Conservation (phyloP, 2,329 filamentous ascomycete species). For the Colletotrichum graminicola region DNA sequence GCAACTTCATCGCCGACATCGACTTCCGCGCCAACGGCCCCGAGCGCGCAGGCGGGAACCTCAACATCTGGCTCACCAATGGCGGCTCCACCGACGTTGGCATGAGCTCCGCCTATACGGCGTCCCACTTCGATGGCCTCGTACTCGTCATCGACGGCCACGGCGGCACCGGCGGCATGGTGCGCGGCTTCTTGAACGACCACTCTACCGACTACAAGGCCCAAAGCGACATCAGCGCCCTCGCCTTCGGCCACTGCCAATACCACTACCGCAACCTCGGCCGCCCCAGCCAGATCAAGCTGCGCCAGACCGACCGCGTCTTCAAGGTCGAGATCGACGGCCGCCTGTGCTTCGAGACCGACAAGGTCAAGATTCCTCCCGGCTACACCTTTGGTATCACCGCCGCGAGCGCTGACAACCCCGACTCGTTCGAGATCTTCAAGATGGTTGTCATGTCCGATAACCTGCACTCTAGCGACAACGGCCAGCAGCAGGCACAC, state of each 20-base stretch:
- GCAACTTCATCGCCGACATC: constrained; percentile 85
- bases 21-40: constrained; percentile 89
- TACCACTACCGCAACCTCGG: constrained; percentile 94
- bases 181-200: constrained; percentile 95
- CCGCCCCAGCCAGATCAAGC: constrained; percentile 81
- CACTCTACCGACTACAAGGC: constrained; percentile 82
- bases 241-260: constrained; percentile 94
- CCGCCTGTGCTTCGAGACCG: constrained; percentile 83
- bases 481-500: constrained; percentile 48
- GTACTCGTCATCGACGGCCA: constrained; percentile 88
- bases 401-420: constrained; percentile 88
- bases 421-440: constrained; percentile 95
- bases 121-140: constrained; percentile 88
- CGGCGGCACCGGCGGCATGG: constrained; percentile 80
- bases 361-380: constrained; percentile 80
- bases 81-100: constrained; percentile 75
- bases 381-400: constrained; percentile 90
- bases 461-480: constrained; percentile 50
- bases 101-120: constrained; percentile 85
- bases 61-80: constrained; percentile 92
- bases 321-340: constrained; percentile 88
- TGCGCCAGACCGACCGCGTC: constrained; percentile 72
- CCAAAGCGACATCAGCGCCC: constrained; percentile 81
- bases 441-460: constrained; percentile 82
- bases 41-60: constrained; percentile 86